A percentile compares a stretch with the other conserved stretches of the same genome.
Evolutionary conservation across 257 asterid genomes (phyloP).

Genomic region (Craterostigma plantagineum): DNA sequence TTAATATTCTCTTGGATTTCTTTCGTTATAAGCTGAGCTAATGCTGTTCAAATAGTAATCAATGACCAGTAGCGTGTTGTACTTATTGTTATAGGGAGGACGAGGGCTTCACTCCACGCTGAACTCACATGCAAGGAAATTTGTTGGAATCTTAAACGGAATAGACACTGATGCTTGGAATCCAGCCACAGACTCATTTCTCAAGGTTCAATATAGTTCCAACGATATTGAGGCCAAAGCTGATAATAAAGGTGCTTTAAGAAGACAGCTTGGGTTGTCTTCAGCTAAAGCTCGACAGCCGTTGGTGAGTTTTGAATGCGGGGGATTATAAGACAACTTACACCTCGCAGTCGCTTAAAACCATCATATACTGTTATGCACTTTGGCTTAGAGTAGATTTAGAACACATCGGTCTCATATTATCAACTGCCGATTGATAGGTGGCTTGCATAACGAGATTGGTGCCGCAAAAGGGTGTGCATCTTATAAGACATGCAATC

Average conservation of each 20-base stretch:
- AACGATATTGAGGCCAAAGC: slow-evolving; percentile 57
- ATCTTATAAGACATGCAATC: slow-evolving; percentile 89
- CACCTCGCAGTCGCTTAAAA: too few relatives aligned
- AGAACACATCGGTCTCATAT: neutral
- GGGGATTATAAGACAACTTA: neutral
- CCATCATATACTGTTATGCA: too few relatives aligned
- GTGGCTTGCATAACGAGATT: slow-evolving; percentile 92
- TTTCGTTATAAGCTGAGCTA: neutral
- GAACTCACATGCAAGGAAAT: slow-evolving; percentile 58
- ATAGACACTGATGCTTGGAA: slow-evolving; percentile 92
- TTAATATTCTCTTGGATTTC: neutral
- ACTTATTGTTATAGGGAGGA: slow-evolving; percentile 61
- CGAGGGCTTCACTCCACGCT: slow-evolving; percentile 63
- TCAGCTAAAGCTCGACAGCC: slow-evolving; percentile 42
- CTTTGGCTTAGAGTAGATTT: too few relatives aligned
- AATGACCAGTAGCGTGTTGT: too few relatives aligned
- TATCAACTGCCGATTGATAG: slow-evolving; percentile 19
- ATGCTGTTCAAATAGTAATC: too few relatives aligned
- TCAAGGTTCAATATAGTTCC: slow-evolving; percentile 62
- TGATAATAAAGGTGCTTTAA: slow-evolving; percentile 68
- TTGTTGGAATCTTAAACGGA: slow-evolving; percentile 86
- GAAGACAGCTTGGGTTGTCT: slow-evolving; percentile 51
- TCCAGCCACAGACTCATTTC: slow-evolving; percentile 67
- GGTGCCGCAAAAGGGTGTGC: slow-evolving; percentile 97
- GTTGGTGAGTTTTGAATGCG: slow-evolving; percentile 24